Evolutionary conservation across 495 filamentous ascomycete genomes (phyloP).

Genomic region (Neurospora terricola): DNA sequence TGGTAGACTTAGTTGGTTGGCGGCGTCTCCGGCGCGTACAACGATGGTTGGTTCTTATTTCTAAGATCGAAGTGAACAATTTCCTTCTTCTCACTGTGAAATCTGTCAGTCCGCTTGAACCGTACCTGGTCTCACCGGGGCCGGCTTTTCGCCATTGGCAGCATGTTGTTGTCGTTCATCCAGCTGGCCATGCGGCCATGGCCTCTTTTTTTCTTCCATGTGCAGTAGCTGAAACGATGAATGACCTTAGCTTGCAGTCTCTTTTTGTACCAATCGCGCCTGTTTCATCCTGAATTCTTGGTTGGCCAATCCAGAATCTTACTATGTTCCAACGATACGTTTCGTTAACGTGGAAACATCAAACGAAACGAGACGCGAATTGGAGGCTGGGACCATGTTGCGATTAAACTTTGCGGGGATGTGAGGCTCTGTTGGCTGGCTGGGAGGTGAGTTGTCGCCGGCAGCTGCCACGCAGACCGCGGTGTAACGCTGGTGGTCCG

Average conservation of each 20-base stretch:
- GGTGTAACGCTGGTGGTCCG: background rate
- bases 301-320: background rate
- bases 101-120: background rate
- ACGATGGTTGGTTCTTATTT: no score
- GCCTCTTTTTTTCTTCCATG: background rate
- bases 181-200: background rate
- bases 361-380: background rate
- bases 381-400: background rate
- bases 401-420: background rate
- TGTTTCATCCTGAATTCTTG: background rate
- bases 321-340: background rate
- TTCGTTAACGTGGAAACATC: background rate
- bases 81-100: background rate
- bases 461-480: background rate
- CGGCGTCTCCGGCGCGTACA: background rate
- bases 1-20: background rate
- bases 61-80: no score
- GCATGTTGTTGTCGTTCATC: background rate
- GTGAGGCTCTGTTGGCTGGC: background rate
- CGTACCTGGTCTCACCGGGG: background rate
- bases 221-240: background rate
- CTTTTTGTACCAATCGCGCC: background rate
- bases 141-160: background rate
- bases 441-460: background rate
- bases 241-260: background rate